phyloP scores from a whole-genome alignment of 108 stramenopile species.

The Epipyxis sp. region DNA sequence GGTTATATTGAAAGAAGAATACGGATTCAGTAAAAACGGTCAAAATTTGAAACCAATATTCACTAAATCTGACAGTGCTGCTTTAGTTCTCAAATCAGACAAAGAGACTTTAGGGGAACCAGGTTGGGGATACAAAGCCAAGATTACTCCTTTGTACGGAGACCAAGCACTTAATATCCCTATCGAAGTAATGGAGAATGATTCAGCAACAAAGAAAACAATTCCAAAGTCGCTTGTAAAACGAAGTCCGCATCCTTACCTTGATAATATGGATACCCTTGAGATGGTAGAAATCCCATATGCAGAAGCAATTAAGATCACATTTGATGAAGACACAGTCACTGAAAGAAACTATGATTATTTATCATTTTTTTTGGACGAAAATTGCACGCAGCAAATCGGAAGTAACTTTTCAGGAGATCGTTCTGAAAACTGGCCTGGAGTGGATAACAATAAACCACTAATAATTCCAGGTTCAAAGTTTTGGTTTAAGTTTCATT shows the following conservation, averaged over 20 bases:
- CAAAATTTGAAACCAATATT: too few species aligned
- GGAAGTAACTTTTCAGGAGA: not conserved
- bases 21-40: too few species aligned
- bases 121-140: too few species aligned
- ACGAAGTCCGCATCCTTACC: slow-evolving; percentile 15
- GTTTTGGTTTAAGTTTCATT: slow-evolving; percentile 1
- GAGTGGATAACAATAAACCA: not conserved
- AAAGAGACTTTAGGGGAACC: too few species aligned
- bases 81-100: too few species aligned
- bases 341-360: slow-evolving; percentile 30
- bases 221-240: slow-evolving; percentile 20
- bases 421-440: not conserved
- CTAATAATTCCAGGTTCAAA: not conserved
- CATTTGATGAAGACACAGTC: slow-evolving; percentile 21
- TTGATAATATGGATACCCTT: slow-evolving; percentile 7
- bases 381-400: not conserved
- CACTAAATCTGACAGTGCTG: too few species aligned
- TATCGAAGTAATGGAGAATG: too few species aligned
- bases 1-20: too few species aligned
- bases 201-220: too few species aligned
- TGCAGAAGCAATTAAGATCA: slow-evolving; percentile 8
- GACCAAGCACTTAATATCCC: too few species aligned
- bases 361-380: not conserved
- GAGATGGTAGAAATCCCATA: not conserved
- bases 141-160: too few species aligned